Evolutionary conservation across 306 rosid genomes (phyloP), one percentile per base, ranked within the genome.

Genomic region (Adenanthera pavonina): DNA sequence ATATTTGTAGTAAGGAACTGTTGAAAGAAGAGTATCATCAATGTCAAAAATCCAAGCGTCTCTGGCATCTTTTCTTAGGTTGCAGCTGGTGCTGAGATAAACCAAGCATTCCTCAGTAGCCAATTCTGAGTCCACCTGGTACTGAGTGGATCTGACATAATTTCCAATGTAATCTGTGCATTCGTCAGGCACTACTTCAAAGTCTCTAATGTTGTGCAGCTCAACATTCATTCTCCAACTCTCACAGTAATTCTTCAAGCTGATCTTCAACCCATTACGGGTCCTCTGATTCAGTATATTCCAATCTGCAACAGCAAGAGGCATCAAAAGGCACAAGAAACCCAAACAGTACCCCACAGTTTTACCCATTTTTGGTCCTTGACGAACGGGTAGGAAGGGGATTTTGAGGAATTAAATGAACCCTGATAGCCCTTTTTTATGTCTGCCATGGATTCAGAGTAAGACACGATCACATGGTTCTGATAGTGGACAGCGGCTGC

Each of bases 41-140:
- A 90, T 69, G 72, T 92, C 97, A 57, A 92, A 92, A 86, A 90
- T 85, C 92, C 97, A 92, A 80, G 92, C 94, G 85, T 90, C 93
- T 38, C 40, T 76, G 10, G 90, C 88, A 57, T 90, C 91, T 16
- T 87, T 87, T 84, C 84, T 86, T 61, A 87, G 75, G 57, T 62
- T 69, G 53, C 94, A 90, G 67, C 78, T 77, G 35, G 89, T 92
- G 73, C 89, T 79, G 9, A 90, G 84, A 59, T 87, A 88, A 69
- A 89, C 90, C 46, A 80, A 13, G 61, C 81, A 84, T 36, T 92
- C 94, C 7, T 86, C 88, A 34, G 84, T 47, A 0, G 92, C 70
- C 11, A 79, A 80, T 61, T 86, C 85, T 0, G 91, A 89, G 61
- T 89, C 93, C 4, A 86, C 93, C 77, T 61, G 75, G 83, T 92